phyloP scores from a whole-genome alignment of 345 rosid genomes.

The Pistacia atlantica region DNA sequence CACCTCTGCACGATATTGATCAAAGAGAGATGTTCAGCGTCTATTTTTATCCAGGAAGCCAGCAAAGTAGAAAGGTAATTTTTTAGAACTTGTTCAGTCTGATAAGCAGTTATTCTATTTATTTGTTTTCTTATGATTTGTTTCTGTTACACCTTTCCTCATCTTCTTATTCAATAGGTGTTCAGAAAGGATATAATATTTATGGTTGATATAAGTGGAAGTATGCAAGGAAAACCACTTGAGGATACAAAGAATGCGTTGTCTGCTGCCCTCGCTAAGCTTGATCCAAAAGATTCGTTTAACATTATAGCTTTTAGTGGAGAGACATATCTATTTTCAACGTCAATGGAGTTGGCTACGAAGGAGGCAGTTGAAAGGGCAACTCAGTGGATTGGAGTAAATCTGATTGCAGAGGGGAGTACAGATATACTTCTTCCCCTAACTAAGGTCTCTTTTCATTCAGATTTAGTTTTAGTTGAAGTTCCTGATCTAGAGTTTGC shows the following conservation, averaged over 20 bases:
- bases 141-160: slow-evolving; percentile 20
- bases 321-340: slow-evolving; percentile 64
- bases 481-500: slow-evolving; percentile 7
- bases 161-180: slow-evolving; percentile 49
- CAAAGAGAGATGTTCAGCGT: slow-evolving; percentile 81
- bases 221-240: slow-evolving; percentile 80
- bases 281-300: slow-evolving; percentile 75
- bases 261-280: slow-evolving; percentile 53
- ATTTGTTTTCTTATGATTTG: slow-evolving; percentile 4
- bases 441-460: slow-evolving; percentile 52
- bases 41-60: slow-evolving; percentile 75
- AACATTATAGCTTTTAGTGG: slow-evolving; percentile 77
- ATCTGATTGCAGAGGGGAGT: slow-evolving; percentile 63
- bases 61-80: slow-evolving; percentile 58
- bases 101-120: not conserved
- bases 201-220: slow-evolving; percentile 86
- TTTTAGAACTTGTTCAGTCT: slow-evolving; percentile 9
- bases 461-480: slow-evolving; percentile 10
- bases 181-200: slow-evolving; percentile 77
- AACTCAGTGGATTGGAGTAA: slow-evolving; percentile 63
- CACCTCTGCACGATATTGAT: slow-evolving; percentile 65
- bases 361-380: slow-evolving; percentile 64
- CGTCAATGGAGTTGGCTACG: slow-evolving; percentile 66
- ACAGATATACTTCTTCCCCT: slow-evolving; percentile 77
- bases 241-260: slow-evolving; percentile 70